phyloP scores from a whole-genome alignment of 2,329 filamentous ascomycete species.

The Clarireedia monteithiana region DNA sequence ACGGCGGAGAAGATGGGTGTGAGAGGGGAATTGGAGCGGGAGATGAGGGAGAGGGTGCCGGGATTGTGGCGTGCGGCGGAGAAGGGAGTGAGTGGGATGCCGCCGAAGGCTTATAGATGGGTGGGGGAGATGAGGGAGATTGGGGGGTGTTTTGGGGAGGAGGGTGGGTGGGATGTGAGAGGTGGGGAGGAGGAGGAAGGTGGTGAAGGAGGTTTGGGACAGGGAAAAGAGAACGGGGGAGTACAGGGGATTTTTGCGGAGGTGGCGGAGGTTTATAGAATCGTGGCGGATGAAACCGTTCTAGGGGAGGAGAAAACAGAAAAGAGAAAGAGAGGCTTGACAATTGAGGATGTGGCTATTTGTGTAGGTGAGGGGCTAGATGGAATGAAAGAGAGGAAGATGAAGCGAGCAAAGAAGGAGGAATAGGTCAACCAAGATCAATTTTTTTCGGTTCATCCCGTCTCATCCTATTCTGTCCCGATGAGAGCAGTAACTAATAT shows the following conservation, averaged over 20 bases:
- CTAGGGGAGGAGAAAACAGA: slow-evolving; percentile 52
- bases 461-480: background rate
- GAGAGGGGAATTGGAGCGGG: slow-evolving; percentile 46
- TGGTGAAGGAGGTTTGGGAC: background rate
- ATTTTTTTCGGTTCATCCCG: background rate
- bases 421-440: slow-evolving; percentile 5
- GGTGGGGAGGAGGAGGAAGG: slow-evolving; percentile 14
- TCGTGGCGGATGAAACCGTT: slow-evolving; percentile 53
- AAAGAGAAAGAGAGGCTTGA: slow-evolving; percentile 46
- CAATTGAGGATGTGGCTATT: slow-evolving; percentile 48
- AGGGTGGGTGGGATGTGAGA: slow-evolving; percentile 53
- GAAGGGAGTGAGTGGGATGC: slow-evolving; percentile 48
- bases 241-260: slow-evolving; percentile 44
- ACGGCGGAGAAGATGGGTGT: slow-evolving; percentile 59
- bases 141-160: slow-evolving; percentile 47
- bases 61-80: slow-evolving; percentile 39
- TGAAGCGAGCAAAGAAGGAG: slow-evolving; percentile 32
- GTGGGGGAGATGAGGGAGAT: slow-evolving; percentile 74
- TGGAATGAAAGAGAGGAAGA: slow-evolving; percentile 19
- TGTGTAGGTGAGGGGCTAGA: slow-evolving; percentile 40
- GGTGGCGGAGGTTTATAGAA: slow-evolving; percentile 52
- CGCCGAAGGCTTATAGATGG: slow-evolving; percentile 72
- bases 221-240: slow-evolving; percentile 18
- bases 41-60: slow-evolving; percentile 46
- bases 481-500: too few relatives aligned